Conservation (phyloP, 805 yeast species). For the Yamadazyma laniorum region DNA sequence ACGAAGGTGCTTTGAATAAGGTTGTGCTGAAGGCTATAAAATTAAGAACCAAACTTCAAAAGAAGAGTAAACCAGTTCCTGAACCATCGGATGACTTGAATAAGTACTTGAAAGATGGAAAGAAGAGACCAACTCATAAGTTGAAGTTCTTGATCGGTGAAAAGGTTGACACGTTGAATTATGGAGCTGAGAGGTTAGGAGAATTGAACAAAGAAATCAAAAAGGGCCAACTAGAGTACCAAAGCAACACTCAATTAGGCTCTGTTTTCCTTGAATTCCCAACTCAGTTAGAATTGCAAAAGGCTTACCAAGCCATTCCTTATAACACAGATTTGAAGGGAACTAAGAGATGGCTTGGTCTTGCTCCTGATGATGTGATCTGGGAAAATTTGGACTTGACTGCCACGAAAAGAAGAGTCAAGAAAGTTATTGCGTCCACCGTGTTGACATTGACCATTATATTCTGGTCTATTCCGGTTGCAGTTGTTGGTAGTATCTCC, state of each 20-base stretch:
- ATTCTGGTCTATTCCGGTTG: conserved; percentile 74
- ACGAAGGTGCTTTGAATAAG: conserved; percentile 64
- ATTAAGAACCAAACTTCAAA: conserved; percentile 51
- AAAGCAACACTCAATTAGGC: conserved; percentile 51
- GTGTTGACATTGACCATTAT: conserved; percentile 62
- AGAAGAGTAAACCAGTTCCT: conserved; percentile 56
- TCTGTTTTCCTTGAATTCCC: conserved; percentile 82
- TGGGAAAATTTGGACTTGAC: conserved; percentile 75
- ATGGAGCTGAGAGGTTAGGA: conserved; percentile 64
- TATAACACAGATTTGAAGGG: conserved; percentile 47
- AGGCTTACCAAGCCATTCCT: conserved; percentile 81
- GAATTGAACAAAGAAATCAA: conserved; percentile 67
- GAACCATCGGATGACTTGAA: conserved; percentile 56
- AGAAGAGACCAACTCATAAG: conserved; percentile 80
- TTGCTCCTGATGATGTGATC: conserved; percentile 76
- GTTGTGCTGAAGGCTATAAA: conserved; percentile 60
- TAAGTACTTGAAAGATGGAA: conserved; percentile 61
- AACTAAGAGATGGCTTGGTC: conserved; percentile 55
- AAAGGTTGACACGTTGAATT: conserved; percentile 81
- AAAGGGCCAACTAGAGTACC: conserved; percentile 53
- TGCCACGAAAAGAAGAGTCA: conserved; percentile 54
- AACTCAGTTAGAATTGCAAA: conserved; percentile 82
- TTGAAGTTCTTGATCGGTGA: conserved; percentile 70
- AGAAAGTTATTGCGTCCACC: conserved; percentile 57
- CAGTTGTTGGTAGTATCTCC: conserved; percentile 74